Conservation (phyloP, 257 asterid genomes). For the Coffea canephora region DNA sequence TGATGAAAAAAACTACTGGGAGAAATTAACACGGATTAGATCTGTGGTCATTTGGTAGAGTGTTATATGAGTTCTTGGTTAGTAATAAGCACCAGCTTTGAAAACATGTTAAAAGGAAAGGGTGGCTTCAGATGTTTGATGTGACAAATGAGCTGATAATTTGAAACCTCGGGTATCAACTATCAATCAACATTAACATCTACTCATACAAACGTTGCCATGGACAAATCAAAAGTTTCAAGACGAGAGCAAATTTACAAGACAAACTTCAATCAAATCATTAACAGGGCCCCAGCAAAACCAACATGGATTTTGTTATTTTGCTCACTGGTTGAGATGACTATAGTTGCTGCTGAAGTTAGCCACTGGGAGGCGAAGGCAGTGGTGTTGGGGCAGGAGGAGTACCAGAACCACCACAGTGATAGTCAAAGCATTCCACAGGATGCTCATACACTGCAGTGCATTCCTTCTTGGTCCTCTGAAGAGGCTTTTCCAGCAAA, state of each 20-base stretch:
- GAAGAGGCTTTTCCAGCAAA: slow-evolving; percentile 51
- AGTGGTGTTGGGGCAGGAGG: slow-evolving; percentile 4
- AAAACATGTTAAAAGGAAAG: neutral
- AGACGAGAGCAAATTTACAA: neutral
- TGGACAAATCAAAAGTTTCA: neutral
- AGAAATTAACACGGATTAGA: neutral
- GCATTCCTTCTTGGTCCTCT: slow-evolving; percentile 73
- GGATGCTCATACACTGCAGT: slow-evolving; percentile 40
- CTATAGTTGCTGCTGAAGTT: neutral
- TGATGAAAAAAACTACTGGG: too few relatives aligned
- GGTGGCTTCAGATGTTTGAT: neutral
- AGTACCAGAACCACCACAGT: slow-evolving; percentile 21
- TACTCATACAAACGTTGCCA: neutral
- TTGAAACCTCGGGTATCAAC: neutral
- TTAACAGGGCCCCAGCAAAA: neutral
- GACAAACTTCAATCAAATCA: neutral
- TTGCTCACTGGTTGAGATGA: slow-evolving; percentile 2
- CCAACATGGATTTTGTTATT: slow-evolving; percentile 5
- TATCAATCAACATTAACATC: neutral
- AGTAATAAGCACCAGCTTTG: neutral
- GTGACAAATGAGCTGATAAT: neutral
- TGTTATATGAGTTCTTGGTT: neutral
- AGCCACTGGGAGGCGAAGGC: slow-evolving; percentile 18
- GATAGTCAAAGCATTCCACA: slow-evolving; percentile 44
- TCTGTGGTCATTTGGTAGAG: neutral